These are phyloP conservation scores for Suhomyces maxii DNA, from an alignment of 1,139 yeast genomes.

Conservation along the genomic window DNA sequence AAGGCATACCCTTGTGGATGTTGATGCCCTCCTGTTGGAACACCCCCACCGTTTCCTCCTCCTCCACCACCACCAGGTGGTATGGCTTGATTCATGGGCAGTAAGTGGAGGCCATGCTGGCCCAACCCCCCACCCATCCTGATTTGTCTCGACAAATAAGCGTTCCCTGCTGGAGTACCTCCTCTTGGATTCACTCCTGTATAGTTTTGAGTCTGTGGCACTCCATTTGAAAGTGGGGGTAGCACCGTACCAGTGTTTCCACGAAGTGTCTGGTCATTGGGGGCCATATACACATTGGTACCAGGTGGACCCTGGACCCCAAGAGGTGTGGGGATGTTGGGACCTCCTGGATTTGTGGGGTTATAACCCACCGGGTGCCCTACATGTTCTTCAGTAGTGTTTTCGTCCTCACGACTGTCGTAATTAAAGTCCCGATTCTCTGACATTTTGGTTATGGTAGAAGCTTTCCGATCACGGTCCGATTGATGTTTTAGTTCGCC, in stretches of 20 bases:
- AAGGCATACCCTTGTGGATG: too few relatives aligned
- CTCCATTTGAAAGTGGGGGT: conserved; percentile 1
- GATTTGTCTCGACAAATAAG: neutral
- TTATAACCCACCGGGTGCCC: neutral
- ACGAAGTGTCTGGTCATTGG: conserved; percentile 4
- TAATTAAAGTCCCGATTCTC: neutral
- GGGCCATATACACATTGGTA: neutral
- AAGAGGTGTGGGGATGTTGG: neutral
- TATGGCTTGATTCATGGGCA: neutral
- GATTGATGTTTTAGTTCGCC: neutral
- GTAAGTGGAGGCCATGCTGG: neutral
- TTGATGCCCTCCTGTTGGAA: too few relatives aligned
- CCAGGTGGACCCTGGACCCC: neutral
- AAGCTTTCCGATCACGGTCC: neutral
- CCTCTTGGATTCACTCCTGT: neutral
- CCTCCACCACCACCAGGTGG: neutral
- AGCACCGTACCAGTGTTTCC: neutral
- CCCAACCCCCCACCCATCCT: neutral
- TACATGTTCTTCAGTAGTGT: neutral
- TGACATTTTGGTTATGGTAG: neutral
- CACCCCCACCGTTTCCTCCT: neutral
- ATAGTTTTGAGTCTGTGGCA: neutral
- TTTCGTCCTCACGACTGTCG: neutral
- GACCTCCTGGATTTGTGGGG: neutral
- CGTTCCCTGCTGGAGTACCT: neutral